A percentile compares a stretch with the other conserved stretches of the same genome.
These are phyloP conservation scores for Russula olivacea DNA, from an alignment of 768 basidiomycete species.

Conservation along the genomic window DNA sequence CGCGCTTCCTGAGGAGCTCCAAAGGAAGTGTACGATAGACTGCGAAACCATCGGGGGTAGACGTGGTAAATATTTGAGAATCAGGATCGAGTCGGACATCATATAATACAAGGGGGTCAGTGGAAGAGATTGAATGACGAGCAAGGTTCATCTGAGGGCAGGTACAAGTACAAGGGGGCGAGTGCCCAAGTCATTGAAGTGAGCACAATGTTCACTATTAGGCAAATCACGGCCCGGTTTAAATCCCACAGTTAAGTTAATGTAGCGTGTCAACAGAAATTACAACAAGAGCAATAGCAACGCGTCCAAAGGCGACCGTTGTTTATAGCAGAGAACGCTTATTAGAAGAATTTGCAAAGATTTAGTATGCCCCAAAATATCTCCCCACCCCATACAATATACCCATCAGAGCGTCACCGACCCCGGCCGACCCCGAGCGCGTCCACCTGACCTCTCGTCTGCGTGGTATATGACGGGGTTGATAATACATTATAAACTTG, in stretches of 20 bases:
- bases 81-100: conserved; percentile 79
- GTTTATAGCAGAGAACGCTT: conserved; percentile 5
- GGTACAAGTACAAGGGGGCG: conserved; percentile 17
- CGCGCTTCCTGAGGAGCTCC: conserved; percentile 73
- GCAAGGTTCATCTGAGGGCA: conserved; percentile 70
- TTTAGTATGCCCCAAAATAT: conserved; percentile 6
- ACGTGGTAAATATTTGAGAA: conserved; percentile 70
- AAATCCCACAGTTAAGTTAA: not conserved
- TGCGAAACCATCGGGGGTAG: conserved; percentile 77
- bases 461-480: conserved; percentile 16
- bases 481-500: conserved; percentile 16
- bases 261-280: conserved; percentile 1
- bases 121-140: conserved; percentile 75
- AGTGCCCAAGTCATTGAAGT: conserved; percentile 11
- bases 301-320: conserved; percentile 9
- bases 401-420: conserved; percentile 12
- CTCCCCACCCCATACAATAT: not conserved
- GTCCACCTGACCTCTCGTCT: conserved; percentile 26
- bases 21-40: conserved; percentile 75
- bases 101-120: conserved; percentile 65
- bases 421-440: conserved; percentile 22
- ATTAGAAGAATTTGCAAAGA: conserved; percentile 2
- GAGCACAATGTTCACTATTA: not conserved
- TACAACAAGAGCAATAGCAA: conserved; percentile 8
- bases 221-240: conserved; percentile 16